Percentiles rank a stretch among this genome's conserved stretches.
Conservation (phyloP, 495 filamentous ascomycete genomes). For the Durotheca rogersii region DNA sequence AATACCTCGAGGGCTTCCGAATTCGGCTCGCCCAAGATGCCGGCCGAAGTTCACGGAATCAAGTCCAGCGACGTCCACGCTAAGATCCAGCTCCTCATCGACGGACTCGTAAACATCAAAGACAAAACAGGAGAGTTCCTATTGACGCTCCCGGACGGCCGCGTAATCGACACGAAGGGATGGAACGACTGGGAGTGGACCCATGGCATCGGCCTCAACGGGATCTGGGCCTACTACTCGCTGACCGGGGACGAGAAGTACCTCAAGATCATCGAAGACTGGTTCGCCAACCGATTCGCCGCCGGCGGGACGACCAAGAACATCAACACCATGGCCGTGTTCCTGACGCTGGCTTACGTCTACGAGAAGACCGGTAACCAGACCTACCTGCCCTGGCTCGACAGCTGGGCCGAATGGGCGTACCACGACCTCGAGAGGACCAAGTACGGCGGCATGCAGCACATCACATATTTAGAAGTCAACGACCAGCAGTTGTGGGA, state of each 20-base stretch:
- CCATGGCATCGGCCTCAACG: conserved; percentile 73
- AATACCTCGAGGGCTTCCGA: neutral
- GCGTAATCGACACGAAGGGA: conserved; percentile 75
- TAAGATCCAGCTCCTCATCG: conserved; percentile 60
- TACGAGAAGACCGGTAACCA: conserved; percentile 65
- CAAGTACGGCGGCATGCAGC: conserved; percentile 70
- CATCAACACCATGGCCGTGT: conserved; percentile 76
- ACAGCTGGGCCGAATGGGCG: conserved; percentile 74
- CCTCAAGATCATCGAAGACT: conserved; percentile 62
- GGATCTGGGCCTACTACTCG: conserved; percentile 75
- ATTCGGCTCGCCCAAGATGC: conserved; percentile 35
- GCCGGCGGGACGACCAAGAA: conserved; percentile 74
- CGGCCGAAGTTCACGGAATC: conserved; percentile 41
- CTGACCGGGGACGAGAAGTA: conserved; percentile 55
- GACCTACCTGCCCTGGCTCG: conserved; percentile 67
- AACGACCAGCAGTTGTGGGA: conserved; percentile 75
- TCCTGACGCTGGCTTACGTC: conserved; percentile 68
- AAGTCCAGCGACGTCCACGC: conserved; percentile 51
- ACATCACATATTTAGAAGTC: conserved; percentile 64
- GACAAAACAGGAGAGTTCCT: conserved; percentile 70
- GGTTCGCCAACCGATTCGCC: conserved; percentile 65
- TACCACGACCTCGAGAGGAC: conserved; percentile 71
- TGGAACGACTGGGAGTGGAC: conserved; percentile 84
- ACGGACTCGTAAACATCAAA: conserved; percentile 68
- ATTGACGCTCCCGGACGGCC: conserved; percentile 63